A percentile compares a stretch with the other conserved stretches of the same genome.
Evolutionary conservation across 139 green algal species (phyloP).

Genomic region (Bryopsis sp.): DNA sequence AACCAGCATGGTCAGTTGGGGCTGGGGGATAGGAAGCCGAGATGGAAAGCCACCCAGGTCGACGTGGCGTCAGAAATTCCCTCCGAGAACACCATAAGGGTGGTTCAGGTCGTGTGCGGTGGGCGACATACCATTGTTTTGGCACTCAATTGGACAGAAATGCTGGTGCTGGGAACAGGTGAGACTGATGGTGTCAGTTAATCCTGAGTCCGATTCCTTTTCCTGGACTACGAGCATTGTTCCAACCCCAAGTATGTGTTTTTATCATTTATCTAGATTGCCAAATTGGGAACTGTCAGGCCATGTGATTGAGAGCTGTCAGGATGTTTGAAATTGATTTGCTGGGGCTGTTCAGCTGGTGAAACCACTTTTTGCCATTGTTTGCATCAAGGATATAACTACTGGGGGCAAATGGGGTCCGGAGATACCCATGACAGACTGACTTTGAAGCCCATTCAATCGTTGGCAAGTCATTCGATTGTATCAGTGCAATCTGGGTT

Average conservation of each 20-base stretch:
- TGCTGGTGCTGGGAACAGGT: not conserved
- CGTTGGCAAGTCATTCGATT: not conserved
- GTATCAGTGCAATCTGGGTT: not conserved
- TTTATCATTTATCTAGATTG: not conserved
- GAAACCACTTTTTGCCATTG: too few relatives aligned
- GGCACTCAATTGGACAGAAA: not conserved
- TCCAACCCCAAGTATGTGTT: not conserved
- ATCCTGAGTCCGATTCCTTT: not conserved
- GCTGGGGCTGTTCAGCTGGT: too few relatives aligned
- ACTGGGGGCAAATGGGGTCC: constrained; percentile 50
- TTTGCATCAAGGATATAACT: constrained; percentile 33
- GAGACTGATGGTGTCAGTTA: not conserved
- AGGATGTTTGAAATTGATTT: not conserved
- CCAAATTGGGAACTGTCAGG: not conserved
- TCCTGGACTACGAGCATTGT: not conserved
- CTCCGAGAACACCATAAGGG: not conserved
- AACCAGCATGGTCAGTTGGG: constrained; percentile 40
- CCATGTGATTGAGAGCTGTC: not conserved
- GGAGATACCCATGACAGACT: constrained; percentile 24
- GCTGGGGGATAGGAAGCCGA: constrained; percentile 23
- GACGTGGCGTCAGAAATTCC: not conserved
- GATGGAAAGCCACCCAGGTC: not conserved
- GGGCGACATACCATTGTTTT: not conserved
- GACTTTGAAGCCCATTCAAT: constrained; percentile 21
- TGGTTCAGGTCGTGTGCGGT: not conserved